Evolutionary conservation across 176 grass and related monocot genomes (phyloP).

Genomic region (Bromus sterilis): DNA sequence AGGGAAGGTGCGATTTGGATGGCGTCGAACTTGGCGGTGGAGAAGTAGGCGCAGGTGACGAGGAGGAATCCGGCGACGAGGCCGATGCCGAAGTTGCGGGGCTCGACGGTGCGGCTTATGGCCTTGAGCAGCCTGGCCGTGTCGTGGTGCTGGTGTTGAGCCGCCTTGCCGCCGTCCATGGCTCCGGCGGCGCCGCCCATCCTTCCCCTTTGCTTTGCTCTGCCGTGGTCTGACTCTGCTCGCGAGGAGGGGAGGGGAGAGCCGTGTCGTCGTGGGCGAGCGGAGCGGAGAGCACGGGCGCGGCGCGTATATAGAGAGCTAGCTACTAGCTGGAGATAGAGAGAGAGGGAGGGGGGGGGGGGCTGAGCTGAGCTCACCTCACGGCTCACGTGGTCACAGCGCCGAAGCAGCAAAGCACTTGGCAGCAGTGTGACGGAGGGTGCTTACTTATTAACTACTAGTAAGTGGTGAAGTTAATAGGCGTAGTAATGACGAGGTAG

Average conservation of each 20-base stretch:
- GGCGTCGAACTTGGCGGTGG: slow-evolving; percentile 60
- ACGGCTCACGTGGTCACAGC: background rate
- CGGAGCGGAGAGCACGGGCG: background rate
- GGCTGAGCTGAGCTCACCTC: background rate
- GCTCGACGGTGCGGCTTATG: slow-evolving; percentile 47
- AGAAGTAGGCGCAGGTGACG: slow-evolving; percentile 69
- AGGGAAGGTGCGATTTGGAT: slow-evolving; percentile 28
- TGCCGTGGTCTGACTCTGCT: no score
- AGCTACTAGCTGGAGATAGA: no score
- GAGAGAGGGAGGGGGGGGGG: no score
- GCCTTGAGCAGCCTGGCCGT: slow-evolving; percentile 35
- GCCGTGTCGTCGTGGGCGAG: background rate
- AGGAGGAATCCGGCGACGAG: slow-evolving; percentile 53
- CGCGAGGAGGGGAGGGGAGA: background rate
- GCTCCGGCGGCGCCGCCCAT: background rate
- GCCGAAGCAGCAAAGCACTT: background rate
- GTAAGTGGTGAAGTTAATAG: no score
- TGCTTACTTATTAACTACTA: no score
- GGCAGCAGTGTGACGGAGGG: background rate
- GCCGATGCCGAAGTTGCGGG: slow-evolving; percentile 35
- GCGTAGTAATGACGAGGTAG: no score
- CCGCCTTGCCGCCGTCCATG: slow-evolving; percentile 46
- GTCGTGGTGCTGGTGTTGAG: slow-evolving; percentile 2
- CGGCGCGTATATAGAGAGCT: background rate
- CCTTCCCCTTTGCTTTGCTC: no score